A percentile compares a stretch with the other conserved stretches of the same genome.
These are phyloP conservation scores for Taphrina flavorubra DNA, from an alignment of 1,139 yeast genomes.

Conservation along the genomic window DNA sequence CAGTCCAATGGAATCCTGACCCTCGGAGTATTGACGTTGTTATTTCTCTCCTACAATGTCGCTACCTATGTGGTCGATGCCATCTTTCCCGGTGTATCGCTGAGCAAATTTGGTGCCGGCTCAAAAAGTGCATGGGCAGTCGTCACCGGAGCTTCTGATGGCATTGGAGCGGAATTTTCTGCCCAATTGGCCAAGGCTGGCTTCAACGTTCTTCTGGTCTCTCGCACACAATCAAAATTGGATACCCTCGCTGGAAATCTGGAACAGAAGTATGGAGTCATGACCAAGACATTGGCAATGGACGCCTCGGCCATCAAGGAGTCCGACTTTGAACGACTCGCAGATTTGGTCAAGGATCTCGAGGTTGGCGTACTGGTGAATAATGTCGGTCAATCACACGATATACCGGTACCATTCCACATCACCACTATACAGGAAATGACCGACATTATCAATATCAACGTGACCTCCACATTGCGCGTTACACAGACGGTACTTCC, in stretches of 20 bases:
- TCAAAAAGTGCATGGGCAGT: conserved; percentile 77
- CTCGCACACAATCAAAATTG: conserved; percentile 82
- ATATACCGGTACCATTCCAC: conserved; percentile 89
- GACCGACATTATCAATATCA: conserved; percentile 78
- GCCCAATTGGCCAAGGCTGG: conserved; percentile 83
- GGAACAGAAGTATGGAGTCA: conserved; percentile 62
- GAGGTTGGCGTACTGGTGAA: conserved; percentile 75
- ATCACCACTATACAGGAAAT: conserved; percentile 79
- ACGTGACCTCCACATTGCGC: conserved; percentile 81
- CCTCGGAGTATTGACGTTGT: conserved; percentile 26
- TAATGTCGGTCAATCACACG: conserved; percentile 93
- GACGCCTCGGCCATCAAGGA: conserved; percentile 70
- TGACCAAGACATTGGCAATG: conserved; percentile 72
- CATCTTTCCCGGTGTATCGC: conserved; percentile 47
- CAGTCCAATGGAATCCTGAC: conserved; percentile 26
- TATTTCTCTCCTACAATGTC: conserved; percentile 26
- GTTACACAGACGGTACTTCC: conserved; percentile 82
- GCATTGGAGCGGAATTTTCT: conserved; percentile 93
- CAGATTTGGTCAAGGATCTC: conserved; percentile 58
- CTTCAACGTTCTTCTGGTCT: conserved; percentile 78
- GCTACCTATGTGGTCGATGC: conserved; percentile 31
- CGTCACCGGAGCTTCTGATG: conserved; percentile 96
- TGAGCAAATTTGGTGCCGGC: conserved; percentile 70
- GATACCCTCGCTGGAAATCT: conserved; percentile 70
- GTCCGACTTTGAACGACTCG: conserved; percentile 62